Percentiles rank a stretch among this genome's conserved stretches.
phyloP scores from a whole-genome alignment of 2,329 filamentous ascomycete genomes.

The Arachnopeziza araneosa region DNA sequence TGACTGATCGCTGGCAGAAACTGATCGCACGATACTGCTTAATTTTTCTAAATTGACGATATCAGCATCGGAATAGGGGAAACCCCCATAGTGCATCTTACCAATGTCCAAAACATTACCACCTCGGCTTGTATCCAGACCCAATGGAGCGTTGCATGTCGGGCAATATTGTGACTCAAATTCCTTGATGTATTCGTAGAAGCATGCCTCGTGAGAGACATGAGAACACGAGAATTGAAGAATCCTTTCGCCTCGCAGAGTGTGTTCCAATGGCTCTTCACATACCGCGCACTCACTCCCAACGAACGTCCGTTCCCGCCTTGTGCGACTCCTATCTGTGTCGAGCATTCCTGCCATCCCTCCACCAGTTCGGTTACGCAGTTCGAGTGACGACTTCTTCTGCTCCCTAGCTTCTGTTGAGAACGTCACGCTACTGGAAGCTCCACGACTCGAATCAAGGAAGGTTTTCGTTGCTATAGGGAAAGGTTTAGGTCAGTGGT shows the following conservation, averaged over 20 bases:
- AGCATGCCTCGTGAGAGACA: constrained; percentile 95
- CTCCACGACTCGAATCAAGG: constrained; percentile 8
- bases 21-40: constrained; percentile 84
- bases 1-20: constrained; percentile 56
- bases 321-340: constrained; percentile 69
- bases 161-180: constrained; percentile 93
- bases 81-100: constrained; percentile 36
- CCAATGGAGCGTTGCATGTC: constrained; percentile 84
- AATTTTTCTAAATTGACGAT: constrained; percentile 67
- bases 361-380: constrained; percentile 25
- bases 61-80: background rate
- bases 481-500: background rate
- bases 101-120: constrained; percentile 91
- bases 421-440: constrained; percentile 3
- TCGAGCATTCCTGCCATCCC: constrained; percentile 62
- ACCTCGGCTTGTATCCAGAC: constrained; percentile 83
- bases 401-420: constrained; percentile 14
- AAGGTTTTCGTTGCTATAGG: background rate
- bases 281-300: constrained; percentile 93
- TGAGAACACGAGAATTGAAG: constrained; percentile 96
- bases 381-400: constrained; percentile 14
- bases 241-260: constrained; percentile 85
- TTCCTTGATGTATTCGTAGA: constrained; percentile 96
- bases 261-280: constrained; percentile 94
- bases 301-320: constrained; percentile 90